A percentile compares a stretch with the other conserved stretches of the same genome.
phyloP scores from a whole-genome alignment of 495 filamentous ascomycete genomes.

The Penicillium subrubescens region DNA sequence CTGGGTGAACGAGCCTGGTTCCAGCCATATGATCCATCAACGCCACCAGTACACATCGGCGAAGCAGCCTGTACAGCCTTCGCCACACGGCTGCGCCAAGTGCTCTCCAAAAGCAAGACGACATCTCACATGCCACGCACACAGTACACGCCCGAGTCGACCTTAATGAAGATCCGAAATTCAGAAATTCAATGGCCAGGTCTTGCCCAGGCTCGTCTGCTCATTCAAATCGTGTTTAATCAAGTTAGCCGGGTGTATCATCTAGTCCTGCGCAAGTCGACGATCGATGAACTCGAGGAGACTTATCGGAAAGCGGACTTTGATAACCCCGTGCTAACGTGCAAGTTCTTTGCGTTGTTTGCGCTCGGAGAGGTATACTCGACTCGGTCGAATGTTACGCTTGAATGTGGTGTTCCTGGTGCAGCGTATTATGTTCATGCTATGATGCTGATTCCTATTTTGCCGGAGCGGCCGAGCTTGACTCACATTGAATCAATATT shows the following conservation, averaged over 20 bases:
- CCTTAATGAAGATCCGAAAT: slow-evolving; percentile 19
- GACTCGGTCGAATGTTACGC: slow-evolving; percentile 9
- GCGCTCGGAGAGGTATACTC: slow-evolving; percentile 38
- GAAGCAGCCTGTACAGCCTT: slow-evolving; percentile 42
- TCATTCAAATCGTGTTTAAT: slow-evolving; percentile 30
- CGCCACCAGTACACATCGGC: slow-evolving; percentile 35
- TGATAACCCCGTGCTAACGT: slow-evolving; percentile 27
- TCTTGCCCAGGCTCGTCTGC: slow-evolving; percentile 26
- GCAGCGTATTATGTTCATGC: slow-evolving; percentile 35
- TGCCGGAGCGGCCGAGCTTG: slow-evolving; percentile 38
- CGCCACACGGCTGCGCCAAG: slow-evolving; percentile 35
- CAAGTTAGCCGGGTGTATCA: slow-evolving; percentile 35
- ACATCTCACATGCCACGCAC: slow-evolving; percentile 31
- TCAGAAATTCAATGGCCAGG: slow-evolving; percentile 27
- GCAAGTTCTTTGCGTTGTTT: slow-evolving; percentile 37
- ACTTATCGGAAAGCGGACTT: slow-evolving; percentile 19
- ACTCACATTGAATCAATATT: slow-evolving; percentile 44
- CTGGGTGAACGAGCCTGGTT: slow-evolving; percentile 38
- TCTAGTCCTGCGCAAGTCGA: slow-evolving; percentile 30
- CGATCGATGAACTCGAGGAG: slow-evolving; percentile 28
- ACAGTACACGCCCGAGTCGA: slow-evolving; percentile 30
- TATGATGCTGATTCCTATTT: slow-evolving; percentile 32
- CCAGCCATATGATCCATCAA: slow-evolving; percentile 30
- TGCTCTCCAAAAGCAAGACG: slow-evolving; percentile 21
- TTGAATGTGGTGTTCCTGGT: slow-evolving; percentile 30